Evolutionary conservation across 495 filamentous ascomycete species (phyloP).

Genomic region (Rhizodiscina lignyota): DNA sequence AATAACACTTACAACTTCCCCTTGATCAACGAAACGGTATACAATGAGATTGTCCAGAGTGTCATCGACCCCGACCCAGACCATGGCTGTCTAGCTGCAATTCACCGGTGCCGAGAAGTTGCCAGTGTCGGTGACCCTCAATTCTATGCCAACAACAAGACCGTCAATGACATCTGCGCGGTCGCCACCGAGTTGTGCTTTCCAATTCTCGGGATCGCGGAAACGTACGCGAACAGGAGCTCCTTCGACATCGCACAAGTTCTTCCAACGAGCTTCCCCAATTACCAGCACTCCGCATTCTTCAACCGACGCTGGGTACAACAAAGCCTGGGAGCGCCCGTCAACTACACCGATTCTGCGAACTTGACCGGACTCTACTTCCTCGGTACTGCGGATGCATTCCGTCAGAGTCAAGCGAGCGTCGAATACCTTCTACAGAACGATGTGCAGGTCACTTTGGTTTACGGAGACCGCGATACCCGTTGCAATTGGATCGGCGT

Average conservation of each 20-base stretch:
- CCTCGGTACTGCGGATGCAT: conserved; percentile 26
- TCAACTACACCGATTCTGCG: conserved; percentile 17
- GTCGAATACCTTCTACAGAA: conserved; percentile 33
- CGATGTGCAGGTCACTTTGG: conserved; percentile 25
- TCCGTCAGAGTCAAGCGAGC: conserved; percentile 27
- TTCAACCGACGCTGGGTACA: conserved; percentile 17
- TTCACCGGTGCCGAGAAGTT: conserved; percentile 30
- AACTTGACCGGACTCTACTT: conserved; percentile 12
- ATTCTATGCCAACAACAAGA: conserved; percentile 24
- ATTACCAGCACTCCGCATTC: conserved; percentile 9
- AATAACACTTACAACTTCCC: conserved; percentile 29
- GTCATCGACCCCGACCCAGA: background rate
- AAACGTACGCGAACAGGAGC: background rate
- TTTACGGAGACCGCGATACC: conserved; percentile 38
- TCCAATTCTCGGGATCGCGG: conserved; percentile 26
- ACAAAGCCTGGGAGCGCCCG: conserved; percentile 12
- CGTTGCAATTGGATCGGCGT: conserved; percentile 49
- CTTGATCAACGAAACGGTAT: conserved; percentile 18
- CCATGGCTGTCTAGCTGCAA: conserved; percentile 34
- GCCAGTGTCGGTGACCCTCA: conserved; percentile 26
- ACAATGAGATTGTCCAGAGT: conserved; percentile 18
- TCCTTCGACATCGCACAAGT: conserved; percentile 27
- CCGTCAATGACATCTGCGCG: conserved; percentile 31
- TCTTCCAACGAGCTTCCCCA: conserved; percentile 11
- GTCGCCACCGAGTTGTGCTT: conserved; percentile 30